These are phyloP conservation scores for Nepenthes mirabilis DNA, from an alignment of 148 eudicot species.

Conservation along the genomic window DNA sequence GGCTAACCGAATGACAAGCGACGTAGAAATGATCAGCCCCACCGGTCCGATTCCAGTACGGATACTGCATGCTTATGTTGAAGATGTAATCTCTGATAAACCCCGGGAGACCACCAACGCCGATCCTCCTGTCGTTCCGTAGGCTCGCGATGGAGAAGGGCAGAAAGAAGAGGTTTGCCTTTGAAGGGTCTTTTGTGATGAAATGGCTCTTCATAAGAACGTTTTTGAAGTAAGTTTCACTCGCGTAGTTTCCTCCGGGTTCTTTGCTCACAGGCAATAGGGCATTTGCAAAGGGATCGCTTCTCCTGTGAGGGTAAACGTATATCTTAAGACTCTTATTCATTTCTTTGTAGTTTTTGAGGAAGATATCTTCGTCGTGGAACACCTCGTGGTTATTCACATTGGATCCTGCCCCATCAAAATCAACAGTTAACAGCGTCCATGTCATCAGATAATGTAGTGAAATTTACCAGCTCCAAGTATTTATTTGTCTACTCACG, in stretches of 20 bases:
- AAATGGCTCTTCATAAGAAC: constrained; percentile 50
- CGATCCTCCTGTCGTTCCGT: constrained; percentile 51
- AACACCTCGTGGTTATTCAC: constrained; percentile 20
- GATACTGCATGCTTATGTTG: constrained; percentile 29
- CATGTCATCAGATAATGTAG: no score
- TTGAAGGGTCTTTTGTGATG: constrained; percentile 49
- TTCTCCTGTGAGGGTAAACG: constrained; percentile 45
- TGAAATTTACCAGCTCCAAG: no score
- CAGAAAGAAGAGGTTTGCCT: constrained; percentile 66
- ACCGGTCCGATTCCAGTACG: constrained; percentile 68
- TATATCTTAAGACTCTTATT: constrained; percentile 53
- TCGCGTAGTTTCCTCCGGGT: constrained; percentile 81
- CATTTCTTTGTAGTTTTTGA: constrained; percentile 55
- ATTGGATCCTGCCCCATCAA: no score
- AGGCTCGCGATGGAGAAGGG: constrained; percentile 77
- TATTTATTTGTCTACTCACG: no score
- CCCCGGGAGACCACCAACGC: constrained; percentile 45
- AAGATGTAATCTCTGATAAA: constrained; percentile 38
- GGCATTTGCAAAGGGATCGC: constrained; percentile 57
- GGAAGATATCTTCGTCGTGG: constrained; percentile 47
- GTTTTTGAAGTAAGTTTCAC: constrained; percentile 75
- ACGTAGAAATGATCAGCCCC: constrained; percentile 89
- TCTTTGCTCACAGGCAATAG: constrained; percentile 33
- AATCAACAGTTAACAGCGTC: no score
- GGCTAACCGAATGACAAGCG: constrained; percentile 85